phyloP scores from a whole-genome alignment of 257 asterid genomes.

The Solanum acaule region DNA sequence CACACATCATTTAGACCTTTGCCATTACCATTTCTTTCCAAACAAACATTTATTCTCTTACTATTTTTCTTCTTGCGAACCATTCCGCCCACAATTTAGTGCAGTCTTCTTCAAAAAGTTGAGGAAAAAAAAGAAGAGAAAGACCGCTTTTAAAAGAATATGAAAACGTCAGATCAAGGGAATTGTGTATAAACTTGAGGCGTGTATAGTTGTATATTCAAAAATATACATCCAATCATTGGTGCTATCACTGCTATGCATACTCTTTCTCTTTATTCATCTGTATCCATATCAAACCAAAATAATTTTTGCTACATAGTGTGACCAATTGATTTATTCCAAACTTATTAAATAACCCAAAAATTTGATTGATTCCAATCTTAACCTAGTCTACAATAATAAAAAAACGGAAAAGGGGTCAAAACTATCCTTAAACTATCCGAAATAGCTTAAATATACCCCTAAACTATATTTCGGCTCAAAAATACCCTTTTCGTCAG shows the following conservation, averaged over 20 bases:
- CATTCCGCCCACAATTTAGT: not conserved
- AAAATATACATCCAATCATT: not conserved
- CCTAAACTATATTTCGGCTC: too few relatives aligned
- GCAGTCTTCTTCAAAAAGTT: not conserved
- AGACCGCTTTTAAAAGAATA: not conserved
- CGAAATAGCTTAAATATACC: too few relatives aligned
- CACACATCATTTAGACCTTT: not conserved
- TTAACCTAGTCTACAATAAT: not conserved
- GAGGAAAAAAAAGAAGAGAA: not conserved
- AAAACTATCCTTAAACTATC: too few relatives aligned
- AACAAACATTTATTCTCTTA: not conserved
- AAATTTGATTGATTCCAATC: not conserved
- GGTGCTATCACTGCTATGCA: not conserved
- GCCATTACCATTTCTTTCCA: not conserved
- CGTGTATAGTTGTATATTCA: not conserved
- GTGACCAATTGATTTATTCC: not conserved
- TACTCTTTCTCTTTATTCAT: not conserved
- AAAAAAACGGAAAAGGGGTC: not conserved
- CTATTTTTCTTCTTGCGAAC: not conserved
- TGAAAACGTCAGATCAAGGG: not conserved
- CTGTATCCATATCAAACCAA: not conserved
- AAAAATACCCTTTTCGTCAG: too few relatives aligned
- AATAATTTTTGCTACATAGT: not conserved
- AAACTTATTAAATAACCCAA: not conserved
- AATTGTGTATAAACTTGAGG: not conserved